Conservation (phyloP, 2,329 filamentous ascomycete genomes). For the Aureobasidium sp. region DNA sequence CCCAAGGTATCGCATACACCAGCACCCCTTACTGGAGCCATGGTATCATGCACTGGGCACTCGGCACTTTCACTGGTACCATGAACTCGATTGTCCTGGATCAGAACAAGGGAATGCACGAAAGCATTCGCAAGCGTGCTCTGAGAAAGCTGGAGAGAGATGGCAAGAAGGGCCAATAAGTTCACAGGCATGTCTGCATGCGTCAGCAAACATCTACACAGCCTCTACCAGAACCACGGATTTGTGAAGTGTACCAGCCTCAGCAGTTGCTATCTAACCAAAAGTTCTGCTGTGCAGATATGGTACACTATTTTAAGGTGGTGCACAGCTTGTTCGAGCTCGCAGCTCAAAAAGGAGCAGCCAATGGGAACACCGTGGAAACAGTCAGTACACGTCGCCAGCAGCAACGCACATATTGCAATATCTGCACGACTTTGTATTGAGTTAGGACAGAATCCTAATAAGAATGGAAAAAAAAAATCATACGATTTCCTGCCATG, state of each 20-base stretch:
- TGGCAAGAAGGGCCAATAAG: slow-evolving; percentile 52
- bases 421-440: too few relatives aligned
- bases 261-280: neutral
- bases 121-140: slow-evolving; percentile 72
- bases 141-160: slow-evolving; percentile 78
- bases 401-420: neutral
- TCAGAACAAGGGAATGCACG: slow-evolving; percentile 64
- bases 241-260: neutral
- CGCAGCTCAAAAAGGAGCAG: neutral
- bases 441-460: neutral
- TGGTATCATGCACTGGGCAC: slow-evolving; percentile 75
- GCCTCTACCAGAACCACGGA: neutral
- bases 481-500: neutral
- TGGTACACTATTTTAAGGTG: neutral
- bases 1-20: slow-evolving; percentile 70
- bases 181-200: neutral
- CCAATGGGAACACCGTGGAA: neutral
- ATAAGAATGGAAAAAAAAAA: neutral
- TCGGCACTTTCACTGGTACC: slow-evolving; percentile 53
- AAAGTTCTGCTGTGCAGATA: neutral
- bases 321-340: neutral
- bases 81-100: slow-evolving; percentile 49
- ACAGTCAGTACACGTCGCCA: neutral
- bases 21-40: slow-evolving; percentile 94
- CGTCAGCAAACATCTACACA: neutral